Conservation (phyloP, 2,329 filamentous ascomycete species). For the Epichloe sibirici region DNA sequence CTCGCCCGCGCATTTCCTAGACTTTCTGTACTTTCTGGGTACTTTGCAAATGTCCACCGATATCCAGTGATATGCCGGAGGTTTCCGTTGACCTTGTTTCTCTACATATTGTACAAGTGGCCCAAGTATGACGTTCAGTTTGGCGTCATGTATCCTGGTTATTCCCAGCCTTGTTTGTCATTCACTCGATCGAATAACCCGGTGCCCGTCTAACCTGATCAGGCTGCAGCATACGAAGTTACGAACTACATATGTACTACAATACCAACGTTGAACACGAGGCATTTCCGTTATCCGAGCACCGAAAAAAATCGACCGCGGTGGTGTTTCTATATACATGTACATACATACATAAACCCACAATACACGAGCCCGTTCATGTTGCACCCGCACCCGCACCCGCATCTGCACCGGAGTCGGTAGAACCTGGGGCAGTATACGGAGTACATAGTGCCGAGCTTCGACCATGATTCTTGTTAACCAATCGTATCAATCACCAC, state of each 20-base stretch:
- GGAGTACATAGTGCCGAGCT: not conserved
- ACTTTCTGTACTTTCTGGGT: not conserved
- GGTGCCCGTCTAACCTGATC: not conserved
- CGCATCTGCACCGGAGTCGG: not conserved
- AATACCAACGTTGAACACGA: not conserved
- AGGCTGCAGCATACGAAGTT: not conserved
- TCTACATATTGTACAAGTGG: not conserved
- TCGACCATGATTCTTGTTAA: not conserved
- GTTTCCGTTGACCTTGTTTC: slow-evolving; percentile 1
- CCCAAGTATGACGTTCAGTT: not conserved
- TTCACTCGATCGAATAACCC: not conserved
- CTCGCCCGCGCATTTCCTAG: not conserved
- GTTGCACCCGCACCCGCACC: not conserved
- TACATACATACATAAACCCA: not conserved
- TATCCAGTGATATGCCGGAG: not conserved
- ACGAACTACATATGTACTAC: not conserved
- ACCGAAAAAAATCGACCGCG: not conserved
- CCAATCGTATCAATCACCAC: not conserved
- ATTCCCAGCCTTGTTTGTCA: not conserved
- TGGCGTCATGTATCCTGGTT: not conserved
- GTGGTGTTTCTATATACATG: not conserved
- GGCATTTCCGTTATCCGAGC: not conserved
- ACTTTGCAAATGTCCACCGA: not conserved
- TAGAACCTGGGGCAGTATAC: not conserved
- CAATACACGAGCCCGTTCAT: not conserved